Evolutionary conservation across 495 filamentous ascomycete genomes (phyloP).

Genomic region (Aspergillus conjunctus): DNA sequence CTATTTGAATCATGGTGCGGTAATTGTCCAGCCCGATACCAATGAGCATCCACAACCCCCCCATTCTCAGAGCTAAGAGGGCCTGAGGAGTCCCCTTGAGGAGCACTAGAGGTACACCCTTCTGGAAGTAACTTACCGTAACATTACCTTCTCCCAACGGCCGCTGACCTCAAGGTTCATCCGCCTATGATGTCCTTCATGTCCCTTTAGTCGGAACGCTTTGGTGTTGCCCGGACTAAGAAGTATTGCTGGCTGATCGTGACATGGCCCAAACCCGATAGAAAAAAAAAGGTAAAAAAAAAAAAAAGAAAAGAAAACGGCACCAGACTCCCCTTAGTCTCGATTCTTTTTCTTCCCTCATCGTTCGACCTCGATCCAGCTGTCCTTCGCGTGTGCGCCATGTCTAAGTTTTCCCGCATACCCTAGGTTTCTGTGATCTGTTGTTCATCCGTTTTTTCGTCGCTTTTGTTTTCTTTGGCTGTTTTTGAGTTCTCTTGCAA

Average conservation of each 20-base stretch:
- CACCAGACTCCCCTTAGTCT: conserved; percentile 21
- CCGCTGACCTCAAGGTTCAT: conserved; percentile 4
- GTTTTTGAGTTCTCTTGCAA: conserved; percentile 12
- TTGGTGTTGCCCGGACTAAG: conserved; percentile 2
- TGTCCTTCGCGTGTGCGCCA: conserved; percentile 34
- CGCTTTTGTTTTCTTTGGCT: conserved; percentile 9
- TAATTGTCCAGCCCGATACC: conserved; percentile 3
- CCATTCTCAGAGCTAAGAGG: not conserved
- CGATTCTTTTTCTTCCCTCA: conserved; percentile 21
- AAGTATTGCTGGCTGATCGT: conserved; percentile 20
- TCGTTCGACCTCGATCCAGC: conserved; percentile 30
- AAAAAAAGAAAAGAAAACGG: conserved; percentile 21
- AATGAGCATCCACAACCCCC: conserved; percentile 32
- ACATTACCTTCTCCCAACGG: conserved; percentile 21
- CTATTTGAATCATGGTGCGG: not conserved
- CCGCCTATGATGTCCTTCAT: conserved; percentile 21
- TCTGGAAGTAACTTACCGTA: conserved; percentile 18
- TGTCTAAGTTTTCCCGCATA: conserved; percentile 32
- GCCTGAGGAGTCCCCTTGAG: not conserved
- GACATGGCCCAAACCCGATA: conserved; percentile 25
- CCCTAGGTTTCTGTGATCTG: conserved; percentile 33
- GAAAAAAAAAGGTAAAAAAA: conserved; percentile 20
- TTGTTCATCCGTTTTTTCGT: conserved; percentile 21
- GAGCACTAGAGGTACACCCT: not conserved
- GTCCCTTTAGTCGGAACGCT: conserved; percentile 1